Percentiles rank a stretch among this genome's conserved stretches.
Conservation (phyloP, 2,329 filamentous ascomycete genomes). For the Aspergillus floridensis region DNA sequence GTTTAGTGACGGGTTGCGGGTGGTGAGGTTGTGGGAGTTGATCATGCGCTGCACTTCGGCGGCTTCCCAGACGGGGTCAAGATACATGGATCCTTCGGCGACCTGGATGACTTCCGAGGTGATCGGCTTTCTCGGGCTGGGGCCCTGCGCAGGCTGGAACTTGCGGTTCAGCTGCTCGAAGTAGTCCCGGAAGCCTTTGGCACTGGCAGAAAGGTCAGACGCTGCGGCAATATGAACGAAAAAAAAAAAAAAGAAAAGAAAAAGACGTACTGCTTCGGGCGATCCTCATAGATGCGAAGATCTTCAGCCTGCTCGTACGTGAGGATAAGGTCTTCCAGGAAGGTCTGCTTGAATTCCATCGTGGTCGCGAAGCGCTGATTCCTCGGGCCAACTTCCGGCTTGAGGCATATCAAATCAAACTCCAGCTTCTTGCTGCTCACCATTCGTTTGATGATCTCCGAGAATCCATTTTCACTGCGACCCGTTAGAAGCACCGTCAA, state of each 20-base stretch:
- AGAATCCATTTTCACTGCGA: conserved; percentile 72
- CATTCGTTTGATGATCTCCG: conserved; percentile 78
- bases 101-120: conserved; percentile 82
- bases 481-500: conserved; percentile 86
- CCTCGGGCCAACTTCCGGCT: conserved; percentile 77
- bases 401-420: conserved; percentile 85
- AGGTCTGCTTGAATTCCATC: conserved; percentile 87
- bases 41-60: conserved; percentile 85
- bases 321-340: conserved; percentile 75
- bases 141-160: conserved; percentile 41
- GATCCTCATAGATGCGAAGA: conserved; percentile 67
- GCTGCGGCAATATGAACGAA: not conserved
- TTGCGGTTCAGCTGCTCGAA: conserved; percentile 72
- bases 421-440: conserved; percentile 71
- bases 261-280: conserved; percentile 54
- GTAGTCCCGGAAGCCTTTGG: conserved; percentile 81
- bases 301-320: conserved; percentile 84
- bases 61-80: conserved; percentile 76
- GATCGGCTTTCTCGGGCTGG: conserved; percentile 62
- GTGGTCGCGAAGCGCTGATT: conserved; percentile 77
- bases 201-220: conserved; percentile 43
- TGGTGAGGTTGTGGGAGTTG: conserved; percentile 70
- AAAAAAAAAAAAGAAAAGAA: not conserved
- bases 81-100: conserved; percentile 66
- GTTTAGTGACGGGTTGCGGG: conserved; percentile 33